Evolutionary conservation across 495 filamentous ascomycete genomes (phyloP), one percentile per base, ranked within the genome.

Genomic region (Alectoria sarmentosa): DNA sequence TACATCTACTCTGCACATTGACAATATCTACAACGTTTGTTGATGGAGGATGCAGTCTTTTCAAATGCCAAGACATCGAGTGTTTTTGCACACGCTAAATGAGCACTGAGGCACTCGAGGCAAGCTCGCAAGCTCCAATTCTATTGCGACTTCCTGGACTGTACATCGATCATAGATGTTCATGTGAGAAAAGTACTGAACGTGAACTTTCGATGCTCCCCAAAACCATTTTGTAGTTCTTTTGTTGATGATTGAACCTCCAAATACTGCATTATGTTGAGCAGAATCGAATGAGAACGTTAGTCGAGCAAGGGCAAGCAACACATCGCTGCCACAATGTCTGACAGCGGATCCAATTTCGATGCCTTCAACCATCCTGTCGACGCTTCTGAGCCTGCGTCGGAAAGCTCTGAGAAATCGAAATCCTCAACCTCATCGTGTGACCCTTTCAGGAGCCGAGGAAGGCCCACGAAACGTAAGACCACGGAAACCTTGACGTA

Each of bases 401-500:
- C 38, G 17, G 54, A 64, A 23, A 58, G 62, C 21, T 58, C 38
- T 23, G 58, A 60, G 19, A 30, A 46, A 26, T 34, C 39, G 14
- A 30, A 46, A 26, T 34, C 39, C 21, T 64, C 30, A 39, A 13
- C 21, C 36, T 54, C 58, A 15, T 54, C 28, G 13, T 37, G 42
- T 60, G 58, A 70, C 65, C 28, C 19, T n/a, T 26, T 28, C 34
- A 41, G 38, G 8, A 65, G 54, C 30, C 52, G 52, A 26, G 56
- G 57, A n/a, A 68, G 62, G 56, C 34, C 21, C 4, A 69, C 58
- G 41, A 62, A 54, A 58, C 60, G 60, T 21, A 48, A 59, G 78
- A 77, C 67, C 69, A 76, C 41, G 46, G 56, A 63, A 75, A 66
- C 17, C 5, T 17, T n/a, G 21, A 42, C 28, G 21, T 30, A 30